Evolutionary conservation across 768 basidiomycete genomes (phyloP), one percentile per base, ranked within the genome.

Genomic region (Lentinula sp.): DNA sequence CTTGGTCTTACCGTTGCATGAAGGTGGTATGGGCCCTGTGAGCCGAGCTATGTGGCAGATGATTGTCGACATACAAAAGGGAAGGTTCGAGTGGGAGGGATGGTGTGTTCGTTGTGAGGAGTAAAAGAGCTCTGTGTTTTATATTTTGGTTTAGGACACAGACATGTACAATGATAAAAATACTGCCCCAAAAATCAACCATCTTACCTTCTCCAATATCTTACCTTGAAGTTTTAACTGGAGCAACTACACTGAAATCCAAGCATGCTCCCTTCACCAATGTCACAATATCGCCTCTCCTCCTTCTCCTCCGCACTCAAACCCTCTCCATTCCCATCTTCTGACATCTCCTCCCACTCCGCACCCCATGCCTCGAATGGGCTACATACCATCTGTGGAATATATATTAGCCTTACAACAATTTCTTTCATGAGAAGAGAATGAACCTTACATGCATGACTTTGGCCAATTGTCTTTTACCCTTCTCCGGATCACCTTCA

Each of bases 211-310:
- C 9, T 49, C 9, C 28, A 49, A 8, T 9, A 51, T 35, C 20
- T 35, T 13, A 56, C 53, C 15, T 56, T 7, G 6, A 18, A 32
- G 9, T 33, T 59, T 79, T 70, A 93, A 72, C 91, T 94, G 20
- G 93, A 95, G 69, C 94, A 95, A 65, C 92, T 94, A 71, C 94
- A 97, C 71, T 95, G 93, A 75, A 95, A 95, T 1, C 94, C 94
- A 39, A 95, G 73, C 83, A 93, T 80, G 64, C 74, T 81, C 71
- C 76, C 84, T 48, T 85, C 86, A 7, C 94, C 94, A 57, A 93
- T 74, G 12, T 87, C 85, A 71, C 94, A 97, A 64, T 85, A 84
- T 63, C 88, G 77, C 60, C 85, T 76, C 69, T 93, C 93, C 65
- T 93, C 88, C 60, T 69, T 78, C 57, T 81, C 79, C 69, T 90